Evolutionary conservation across 495 filamentous ascomycete species (phyloP).

Genomic region (Penicillium diatomitis): DNA sequence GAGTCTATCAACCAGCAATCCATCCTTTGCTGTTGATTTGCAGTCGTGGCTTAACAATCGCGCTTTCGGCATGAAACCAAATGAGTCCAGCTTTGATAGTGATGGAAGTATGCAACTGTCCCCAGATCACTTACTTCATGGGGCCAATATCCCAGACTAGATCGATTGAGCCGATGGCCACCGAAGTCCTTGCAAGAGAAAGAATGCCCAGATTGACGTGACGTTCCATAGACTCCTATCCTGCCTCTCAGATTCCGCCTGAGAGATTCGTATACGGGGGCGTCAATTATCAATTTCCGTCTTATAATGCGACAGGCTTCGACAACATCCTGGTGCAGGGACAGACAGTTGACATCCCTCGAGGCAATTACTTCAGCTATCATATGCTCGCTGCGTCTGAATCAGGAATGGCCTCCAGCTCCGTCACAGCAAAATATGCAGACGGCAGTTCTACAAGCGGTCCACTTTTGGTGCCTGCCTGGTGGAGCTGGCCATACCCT

Average conservation of each 20-base stretch:
- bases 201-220: neutral
- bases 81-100: conserved; percentile 34
- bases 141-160: neutral
- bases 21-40: conserved; percentile 21
- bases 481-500: conserved; percentile 39
- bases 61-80: conserved; percentile 32
- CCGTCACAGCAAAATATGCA: conserved; percentile 37
- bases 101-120: conserved; percentile 13
- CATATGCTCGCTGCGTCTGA: conserved; percentile 42
- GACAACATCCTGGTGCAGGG: conserved; percentile 39
- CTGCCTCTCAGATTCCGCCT: conserved; percentile 29
- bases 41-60: conserved; percentile 33
- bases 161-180: too few species aligned
- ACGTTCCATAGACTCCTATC: conserved; percentile 29
- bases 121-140: neutral
- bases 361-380: conserved; percentile 31
- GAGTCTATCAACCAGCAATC: conserved; percentile 1
- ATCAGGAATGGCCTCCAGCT: conserved; percentile 30
- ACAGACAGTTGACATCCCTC: conserved; percentile 30
- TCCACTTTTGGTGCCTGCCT: conserved; percentile 37
- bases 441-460: conserved; percentile 32
- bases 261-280: conserved; percentile 33
- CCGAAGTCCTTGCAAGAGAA: too few species aligned
- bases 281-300: conserved; percentile 37
- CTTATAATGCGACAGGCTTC: conserved; percentile 30